Conservation (phyloP, 768 basidiomycete genomes). For the Leccinum imitatum region DNA sequence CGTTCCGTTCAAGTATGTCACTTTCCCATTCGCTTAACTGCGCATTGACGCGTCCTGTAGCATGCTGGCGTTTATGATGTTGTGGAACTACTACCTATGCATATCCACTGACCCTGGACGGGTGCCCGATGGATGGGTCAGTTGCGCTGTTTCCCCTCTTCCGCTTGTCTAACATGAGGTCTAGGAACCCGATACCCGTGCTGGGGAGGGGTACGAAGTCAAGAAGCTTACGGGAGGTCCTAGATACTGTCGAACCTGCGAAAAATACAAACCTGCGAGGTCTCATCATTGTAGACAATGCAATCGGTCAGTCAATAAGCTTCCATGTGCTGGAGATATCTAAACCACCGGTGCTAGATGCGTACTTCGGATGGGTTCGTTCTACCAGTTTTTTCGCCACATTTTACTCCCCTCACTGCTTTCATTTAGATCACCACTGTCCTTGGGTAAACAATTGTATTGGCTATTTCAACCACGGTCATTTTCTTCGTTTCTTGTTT, state of each 20-base stretch:
- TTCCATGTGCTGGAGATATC: background rate
- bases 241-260: constrained; percentile 84
- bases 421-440: constrained; percentile 74
- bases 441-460: constrained; percentile 96
- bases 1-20: constrained; percentile 83
- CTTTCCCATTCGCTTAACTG: constrained; percentile 1
- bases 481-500: constrained; percentile 90
- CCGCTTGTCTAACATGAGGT: constrained; percentile 6
- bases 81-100: constrained; percentile 88
- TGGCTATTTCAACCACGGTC: constrained; percentile 86
- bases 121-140: constrained; percentile 79
- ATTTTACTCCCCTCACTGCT: constrained; percentile 8
- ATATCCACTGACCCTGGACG: constrained; percentile 82
- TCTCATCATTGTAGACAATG: constrained; percentile 94
- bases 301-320: constrained; percentile 53
- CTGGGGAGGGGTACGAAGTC: constrained; percentile 77
- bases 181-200: constrained; percentile 67
- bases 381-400: background rate
- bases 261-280: constrained; percentile 81
- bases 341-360: constrained; percentile 46
- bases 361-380: constrained; percentile 85
- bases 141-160: constrained; percentile 18
- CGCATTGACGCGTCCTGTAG: constrained; percentile 39
- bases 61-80: constrained; percentile 68
- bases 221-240: constrained; percentile 84